phyloP scores from a whole-genome alignment of 805 yeast species.

The Metschnikowia santaceciliae region DNA sequence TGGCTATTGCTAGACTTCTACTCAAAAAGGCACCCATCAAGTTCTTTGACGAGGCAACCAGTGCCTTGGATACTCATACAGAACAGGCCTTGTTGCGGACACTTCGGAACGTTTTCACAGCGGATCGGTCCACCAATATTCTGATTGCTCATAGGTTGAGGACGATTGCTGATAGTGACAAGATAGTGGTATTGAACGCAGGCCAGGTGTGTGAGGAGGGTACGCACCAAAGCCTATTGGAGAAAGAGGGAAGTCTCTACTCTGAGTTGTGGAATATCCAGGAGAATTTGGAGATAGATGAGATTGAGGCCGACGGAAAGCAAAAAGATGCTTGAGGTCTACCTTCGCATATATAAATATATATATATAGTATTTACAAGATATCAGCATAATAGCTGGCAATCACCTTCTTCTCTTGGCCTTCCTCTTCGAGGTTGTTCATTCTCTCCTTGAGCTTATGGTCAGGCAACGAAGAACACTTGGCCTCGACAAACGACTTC shows the following conservation, averaged over 20 bases:
- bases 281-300: slow-evolving; percentile 62
- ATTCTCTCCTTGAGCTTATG: slow-evolving; percentile 32
- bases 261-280: slow-evolving; percentile 87
- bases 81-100: slow-evolving; percentile 81
- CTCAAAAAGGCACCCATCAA: slow-evolving; percentile 84
- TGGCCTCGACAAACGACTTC: slow-evolving; percentile 29
- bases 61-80: slow-evolving; percentile 94
- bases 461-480: slow-evolving; percentile 31
- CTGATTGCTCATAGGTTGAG: slow-evolving; percentile 92
- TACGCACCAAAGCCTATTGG: slow-evolving; percentile 61
- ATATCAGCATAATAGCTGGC: slow-evolving; percentile 13
- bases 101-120: slow-evolving; percentile 59
- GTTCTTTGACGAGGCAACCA: slow-evolving; percentile 95
- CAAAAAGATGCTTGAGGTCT: neutral
- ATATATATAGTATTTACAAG: slow-evolving; percentile 9
- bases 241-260: slow-evolving; percentile 58
- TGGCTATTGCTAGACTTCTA: slow-evolving; percentile 89
- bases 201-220: slow-evolving; percentile 90
- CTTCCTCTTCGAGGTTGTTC: slow-evolving; percentile 21
- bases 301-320: slow-evolving; percentile 34
- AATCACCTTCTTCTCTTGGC: slow-evolving; percentile 17
- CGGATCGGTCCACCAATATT: slow-evolving; percentile 64
- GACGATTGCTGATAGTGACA: slow-evolving; percentile 91
- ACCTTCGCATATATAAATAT: neutral
- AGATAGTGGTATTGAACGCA: slow-evolving; percentile 77